Evolutionary conservation across 1,284 basidiomycete genomes (phyloP).

Genomic region (Wallemia hederae): DNA sequence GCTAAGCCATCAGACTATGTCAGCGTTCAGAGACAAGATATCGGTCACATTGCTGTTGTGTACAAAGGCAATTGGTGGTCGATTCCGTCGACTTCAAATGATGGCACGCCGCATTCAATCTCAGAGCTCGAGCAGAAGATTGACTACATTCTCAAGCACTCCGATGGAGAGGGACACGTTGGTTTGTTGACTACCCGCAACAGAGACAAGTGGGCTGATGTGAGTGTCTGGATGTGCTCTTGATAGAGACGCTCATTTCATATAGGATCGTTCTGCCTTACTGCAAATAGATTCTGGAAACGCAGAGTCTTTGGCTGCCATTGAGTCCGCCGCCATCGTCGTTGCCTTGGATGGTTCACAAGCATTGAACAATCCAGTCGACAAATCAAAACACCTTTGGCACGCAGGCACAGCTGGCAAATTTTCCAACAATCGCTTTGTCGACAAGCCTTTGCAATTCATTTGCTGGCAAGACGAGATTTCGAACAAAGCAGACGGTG

Average conservation of each 20-base stretch:
- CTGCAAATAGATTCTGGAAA: background rate
- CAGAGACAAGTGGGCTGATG: background rate
- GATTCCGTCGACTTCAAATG: background rate
- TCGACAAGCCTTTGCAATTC: conserved; percentile 59
- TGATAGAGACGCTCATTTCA: background rate
- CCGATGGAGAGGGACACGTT: background rate
- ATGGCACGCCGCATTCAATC: background rate
- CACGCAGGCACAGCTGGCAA: background rate
- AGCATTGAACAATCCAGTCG: background rate
- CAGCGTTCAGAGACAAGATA: background rate
- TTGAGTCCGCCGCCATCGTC: background rate
- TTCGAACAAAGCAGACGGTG: conserved; percentile 45
- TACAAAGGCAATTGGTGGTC: background rate
- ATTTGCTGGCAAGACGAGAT: conserved; percentile 21
- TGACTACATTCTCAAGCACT: background rate
- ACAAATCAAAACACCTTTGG: background rate
- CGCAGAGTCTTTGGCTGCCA: background rate
- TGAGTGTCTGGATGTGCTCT: background rate
- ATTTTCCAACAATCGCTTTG: conserved; percentile 13
- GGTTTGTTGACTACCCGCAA: background rate
- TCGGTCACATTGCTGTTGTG: background rate
- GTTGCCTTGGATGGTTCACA: background rate
- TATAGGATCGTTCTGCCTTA: background rate
- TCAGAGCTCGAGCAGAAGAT: background rate
- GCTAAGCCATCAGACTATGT: background rate